These are phyloP conservation scores for Solanum pimpinellifolium DNA, from an alignment of 257 asterid species.

Conservation along the genomic window DNA sequence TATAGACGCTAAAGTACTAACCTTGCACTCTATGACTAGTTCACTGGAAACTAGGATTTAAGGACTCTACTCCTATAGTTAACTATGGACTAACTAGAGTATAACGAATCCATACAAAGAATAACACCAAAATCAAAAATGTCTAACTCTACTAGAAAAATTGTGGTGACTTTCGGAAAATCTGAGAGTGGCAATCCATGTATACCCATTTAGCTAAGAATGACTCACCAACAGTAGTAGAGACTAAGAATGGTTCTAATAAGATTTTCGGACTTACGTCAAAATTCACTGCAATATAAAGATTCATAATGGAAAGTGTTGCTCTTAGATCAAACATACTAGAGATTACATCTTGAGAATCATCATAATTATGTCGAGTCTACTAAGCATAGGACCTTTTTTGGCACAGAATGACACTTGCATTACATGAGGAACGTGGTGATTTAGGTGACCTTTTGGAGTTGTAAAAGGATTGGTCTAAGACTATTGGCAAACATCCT, in stretches of 20 bases:
- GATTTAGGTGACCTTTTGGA: no score
- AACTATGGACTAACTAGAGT: background rate
- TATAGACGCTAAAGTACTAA: background rate
- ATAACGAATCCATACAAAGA: background rate
- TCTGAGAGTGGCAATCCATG: no score
- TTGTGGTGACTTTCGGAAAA: no score
- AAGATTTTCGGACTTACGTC: background rate
- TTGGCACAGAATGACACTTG: background rate
- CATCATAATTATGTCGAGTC: background rate
- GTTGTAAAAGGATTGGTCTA: background rate
- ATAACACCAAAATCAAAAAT: no score
- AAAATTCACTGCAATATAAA: no score
- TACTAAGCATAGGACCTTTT: background rate
- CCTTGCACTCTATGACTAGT: background rate
- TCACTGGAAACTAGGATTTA: background rate
- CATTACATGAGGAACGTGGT: no score
- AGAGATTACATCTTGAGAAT: no score
- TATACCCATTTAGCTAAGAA: no score
- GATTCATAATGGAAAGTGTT: background rate
- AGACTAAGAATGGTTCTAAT: background rate
- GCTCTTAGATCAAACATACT: no score
- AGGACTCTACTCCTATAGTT: background rate
- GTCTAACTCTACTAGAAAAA: no score
- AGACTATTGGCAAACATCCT: background rate
- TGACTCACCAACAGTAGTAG: no score